Percentiles rank a stretch among this genome's conserved stretches.
These are phyloP conservation scores for Tylopilus orsonianus DNA, from an alignment of 1,284 basidiomycete genomes.

Conservation along the genomic window DNA sequence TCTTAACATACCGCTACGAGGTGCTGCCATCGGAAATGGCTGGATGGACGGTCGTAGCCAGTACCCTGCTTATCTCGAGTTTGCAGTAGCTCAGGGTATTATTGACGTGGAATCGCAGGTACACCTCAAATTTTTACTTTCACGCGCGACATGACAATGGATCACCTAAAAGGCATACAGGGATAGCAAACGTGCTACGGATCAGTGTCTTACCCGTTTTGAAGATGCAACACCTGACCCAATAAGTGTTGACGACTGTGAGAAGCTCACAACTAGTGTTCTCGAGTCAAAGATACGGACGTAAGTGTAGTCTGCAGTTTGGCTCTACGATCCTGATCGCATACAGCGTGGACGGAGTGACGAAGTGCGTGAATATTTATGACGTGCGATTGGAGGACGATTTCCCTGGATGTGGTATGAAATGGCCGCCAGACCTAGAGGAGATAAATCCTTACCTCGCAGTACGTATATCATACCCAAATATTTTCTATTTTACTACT, in stretches of 20 bases:
- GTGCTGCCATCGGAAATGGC: conserved; percentile 93
- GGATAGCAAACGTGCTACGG: conserved; percentile 59
- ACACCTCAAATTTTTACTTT: conserved; percentile 21
- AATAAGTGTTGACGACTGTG: conserved; percentile 68
- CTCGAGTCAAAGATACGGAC: conserved; percentile 60
- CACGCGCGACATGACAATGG: background rate
- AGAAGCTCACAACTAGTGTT: conserved; percentile 62
- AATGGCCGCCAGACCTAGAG: conserved; percentile 92
- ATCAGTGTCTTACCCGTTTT: conserved; percentile 61
- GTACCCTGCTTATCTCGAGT: conserved; percentile 90
- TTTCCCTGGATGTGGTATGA: conserved; percentile 93
- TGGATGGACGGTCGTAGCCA: conserved; percentile 93
- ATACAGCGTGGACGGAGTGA: conserved; percentile 64
- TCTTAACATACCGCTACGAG: conserved; percentile 62
- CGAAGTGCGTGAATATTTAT: conserved; percentile 92
- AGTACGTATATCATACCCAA: conserved; percentile 46
- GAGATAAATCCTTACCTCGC: conserved; percentile 80
- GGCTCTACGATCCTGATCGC: conserved; percentile 1
- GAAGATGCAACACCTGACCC: conserved; percentile 54
- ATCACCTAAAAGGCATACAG: conserved; percentile 53
- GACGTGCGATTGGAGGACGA: conserved; percentile 88
- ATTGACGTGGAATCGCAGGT: conserved; percentile 75
- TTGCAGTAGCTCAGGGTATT: conserved; percentile 77
- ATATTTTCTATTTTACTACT: background rate
- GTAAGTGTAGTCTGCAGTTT: conserved; percentile 44